Evolutionary conservation across 2,329 filamentous ascomycete species (phyloP).

Genomic region (Lojkania enalia): DNA sequence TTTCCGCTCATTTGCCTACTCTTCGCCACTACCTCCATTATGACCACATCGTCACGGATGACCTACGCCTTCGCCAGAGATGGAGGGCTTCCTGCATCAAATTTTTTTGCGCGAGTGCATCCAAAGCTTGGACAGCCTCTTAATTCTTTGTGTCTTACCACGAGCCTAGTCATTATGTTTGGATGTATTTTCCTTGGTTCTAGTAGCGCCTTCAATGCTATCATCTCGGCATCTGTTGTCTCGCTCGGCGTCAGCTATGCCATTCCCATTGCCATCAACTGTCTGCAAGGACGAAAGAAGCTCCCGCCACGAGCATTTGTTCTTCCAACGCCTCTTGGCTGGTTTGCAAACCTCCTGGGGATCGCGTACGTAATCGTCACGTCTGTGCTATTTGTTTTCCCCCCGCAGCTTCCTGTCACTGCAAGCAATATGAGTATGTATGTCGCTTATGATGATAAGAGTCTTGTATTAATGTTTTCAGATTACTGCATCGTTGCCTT

Average conservation of each 20-base stretch:
- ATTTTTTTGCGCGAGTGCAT: conserved; percentile 64
- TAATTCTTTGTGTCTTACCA: conserved; percentile 66
- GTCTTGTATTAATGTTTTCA: conserved; percentile 5
- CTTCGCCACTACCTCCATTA: conserved; percentile 65
- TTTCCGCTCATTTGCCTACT: conserved; percentile 67
- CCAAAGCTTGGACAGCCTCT: conserved; percentile 64
- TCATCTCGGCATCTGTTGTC: conserved; percentile 71
- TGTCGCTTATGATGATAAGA: background rate
- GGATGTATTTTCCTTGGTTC: conserved; percentile 72
- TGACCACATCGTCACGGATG: conserved; percentile 69
- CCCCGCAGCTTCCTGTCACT: conserved; percentile 66
- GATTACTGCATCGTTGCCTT: conserved; percentile 61
- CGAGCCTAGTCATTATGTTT: conserved; percentile 65
- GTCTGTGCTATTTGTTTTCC: conserved; percentile 75
- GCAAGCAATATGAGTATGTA: conserved; percentile 68
- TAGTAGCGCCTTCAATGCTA: conserved; percentile 69
- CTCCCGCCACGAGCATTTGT: conserved; percentile 64
- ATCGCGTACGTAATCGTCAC: conserved; percentile 70
- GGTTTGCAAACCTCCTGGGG: conserved; percentile 63
- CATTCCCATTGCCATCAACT: conserved; percentile 72
- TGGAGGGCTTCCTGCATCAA: conserved; percentile 66
- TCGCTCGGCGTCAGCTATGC: conserved; percentile 73
- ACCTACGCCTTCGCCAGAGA: conserved; percentile 70
- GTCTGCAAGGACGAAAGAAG: conserved; percentile 66
- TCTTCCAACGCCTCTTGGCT: conserved; percentile 59